These are phyloP conservation scores for Antarctomyces pellizariae DNA, from an alignment of 495 filamentous ascomycete genomes.

Conservation along the genomic window DNA sequence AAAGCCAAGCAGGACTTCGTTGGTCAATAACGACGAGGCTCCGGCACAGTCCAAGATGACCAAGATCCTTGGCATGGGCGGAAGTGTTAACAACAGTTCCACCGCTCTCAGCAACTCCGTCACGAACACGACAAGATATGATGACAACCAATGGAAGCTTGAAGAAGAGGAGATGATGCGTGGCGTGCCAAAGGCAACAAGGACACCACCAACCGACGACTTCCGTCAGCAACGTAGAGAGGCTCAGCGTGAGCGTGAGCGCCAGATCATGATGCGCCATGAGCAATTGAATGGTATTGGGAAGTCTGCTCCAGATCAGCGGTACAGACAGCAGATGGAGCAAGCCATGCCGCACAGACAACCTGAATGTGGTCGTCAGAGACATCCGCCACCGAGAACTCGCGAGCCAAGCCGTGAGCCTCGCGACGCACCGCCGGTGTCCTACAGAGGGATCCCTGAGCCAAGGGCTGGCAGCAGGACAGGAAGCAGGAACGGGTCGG, in stretches of 20 bases:
- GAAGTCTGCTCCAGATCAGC: no score
- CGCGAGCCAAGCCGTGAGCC: neutral
- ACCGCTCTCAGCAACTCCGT: conserved; percentile 19
- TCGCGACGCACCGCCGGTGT: conserved; percentile 16
- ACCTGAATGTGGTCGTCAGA: no score
- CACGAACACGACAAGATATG: conserved; percentile 11
- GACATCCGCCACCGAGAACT: conserved; percentile 6
- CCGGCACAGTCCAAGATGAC: conserved; percentile 34
- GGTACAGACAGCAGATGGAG: no score
- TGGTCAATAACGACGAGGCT: conserved; percentile 21
- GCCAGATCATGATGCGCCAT: conserved; percentile 3
- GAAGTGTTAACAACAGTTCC: conserved; percentile 25
- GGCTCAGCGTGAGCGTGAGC: conserved; percentile 25
- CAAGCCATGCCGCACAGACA: no score
- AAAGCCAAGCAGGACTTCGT: conserved; percentile 38
- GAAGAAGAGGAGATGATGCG: conserved; percentile 21
- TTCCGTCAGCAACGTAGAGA: conserved; percentile 29
- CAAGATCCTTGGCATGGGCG: conserved; percentile 47
- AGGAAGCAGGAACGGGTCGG: no score
- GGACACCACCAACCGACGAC: conserved; percentile 11
- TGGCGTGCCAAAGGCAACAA: conserved; percentile 16
- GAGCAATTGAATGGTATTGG: no score
- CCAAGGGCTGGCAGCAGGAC: conserved; percentile 3
- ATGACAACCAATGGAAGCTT: conserved; percentile 22
- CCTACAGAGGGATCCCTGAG: conserved; percentile 10